Evolutionary conservation across 2,329 filamentous ascomycete species (phyloP).

Genomic region (Fusarium aywerte): DNA sequence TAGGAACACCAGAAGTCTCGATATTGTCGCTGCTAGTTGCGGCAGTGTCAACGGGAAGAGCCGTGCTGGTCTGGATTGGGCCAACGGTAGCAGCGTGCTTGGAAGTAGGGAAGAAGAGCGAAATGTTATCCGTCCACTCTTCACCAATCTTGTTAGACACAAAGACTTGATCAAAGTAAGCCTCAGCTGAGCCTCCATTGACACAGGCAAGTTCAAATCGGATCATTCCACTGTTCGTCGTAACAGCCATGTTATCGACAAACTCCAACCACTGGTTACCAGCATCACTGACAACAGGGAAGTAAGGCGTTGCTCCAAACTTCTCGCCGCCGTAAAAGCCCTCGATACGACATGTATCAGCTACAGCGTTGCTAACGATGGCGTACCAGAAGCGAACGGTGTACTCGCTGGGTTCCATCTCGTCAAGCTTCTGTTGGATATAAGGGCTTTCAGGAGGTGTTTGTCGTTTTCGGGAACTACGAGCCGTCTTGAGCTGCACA

Average conservation of each 20-base stretch:
- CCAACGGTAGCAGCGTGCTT: constrained; percentile 16
- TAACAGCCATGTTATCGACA: constrained; percentile 27
- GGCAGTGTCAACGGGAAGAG: neutral
- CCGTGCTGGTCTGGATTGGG: constrained; percentile 17
- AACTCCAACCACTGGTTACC: constrained; percentile 22
- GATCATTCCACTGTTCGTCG: constrained; percentile 31
- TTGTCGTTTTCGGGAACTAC: constrained; percentile 8
- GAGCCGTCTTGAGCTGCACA: constrained; percentile 17
- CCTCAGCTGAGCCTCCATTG: constrained; percentile 32
- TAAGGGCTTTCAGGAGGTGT: constrained; percentile 11
- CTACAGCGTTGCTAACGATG: constrained; percentile 26
- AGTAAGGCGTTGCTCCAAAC: constrained; percentile 35
- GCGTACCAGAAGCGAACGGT: constrained; percentile 41
- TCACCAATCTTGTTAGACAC: constrained; percentile 37
- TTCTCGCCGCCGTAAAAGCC: constrained; percentile 28
- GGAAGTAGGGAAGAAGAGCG: constrained; percentile 29
- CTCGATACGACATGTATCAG: constrained; percentile 35
- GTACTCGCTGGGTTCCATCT: constrained; percentile 31
- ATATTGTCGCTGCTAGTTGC: neutral
- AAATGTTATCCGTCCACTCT: constrained; percentile 32
- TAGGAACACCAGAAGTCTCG: neutral
- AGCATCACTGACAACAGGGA: constrained; percentile 19
- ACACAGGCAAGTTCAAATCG: constrained; percentile 36
- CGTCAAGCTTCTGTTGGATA: constrained; percentile 35
- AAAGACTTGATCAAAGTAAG: constrained; percentile 43